Evolutionary conservation across 2,329 filamentous ascomycete species (phyloP), one percentile per base, ranked within the genome.

Genomic region (Fusarium sp.): DNA sequence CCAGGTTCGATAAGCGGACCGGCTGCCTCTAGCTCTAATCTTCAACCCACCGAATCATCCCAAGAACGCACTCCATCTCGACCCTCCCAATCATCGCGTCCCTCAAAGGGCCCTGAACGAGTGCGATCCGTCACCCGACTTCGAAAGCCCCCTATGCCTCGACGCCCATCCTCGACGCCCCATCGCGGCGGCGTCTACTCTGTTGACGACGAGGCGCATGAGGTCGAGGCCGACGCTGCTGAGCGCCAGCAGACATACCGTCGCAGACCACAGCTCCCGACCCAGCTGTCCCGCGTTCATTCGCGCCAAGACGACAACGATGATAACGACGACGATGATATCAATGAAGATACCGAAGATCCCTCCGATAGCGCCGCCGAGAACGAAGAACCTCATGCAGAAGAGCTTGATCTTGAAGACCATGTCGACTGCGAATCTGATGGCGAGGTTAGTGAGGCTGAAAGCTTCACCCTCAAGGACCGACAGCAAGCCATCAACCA

Each of bases 401-500:
- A 81, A 31, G 86, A 88, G 77, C 47, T 79, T 78, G 70, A 80
- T 68, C 70, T 73, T 81, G 88, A 88, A 18, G 87, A 87, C 16
- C 85, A 85, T 22, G 83, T 85, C 13, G 89, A 89, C 56, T 89
- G 89, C 47, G 91, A 93, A 11, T 93, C 93, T 22, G 92, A 93
- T 35, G 91, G 85, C 67, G 91, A 93, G 68, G 79, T 95, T 61
- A 98, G 96, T 82, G 96, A 98, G 77, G 93, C 96, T 1, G 96
- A 98, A 84, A 98, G 96, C 85, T 99, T 99, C 82, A 99, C 96
- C 0, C 89, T 99, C 77, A 98, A 97, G 82, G 96, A 99, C 82
- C 91, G 96, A 65, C 96, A 99, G 84, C 92, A 98, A 81, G 96
- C 96, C 74, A 99, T 99, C 87, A 99, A 99, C 84, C 93, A 98